A percentile compares a stretch with the other conserved stretches of the same genome.
Conservation (phyloP, 805 yeast species). For the Suhomyces pyralidae region DNA sequence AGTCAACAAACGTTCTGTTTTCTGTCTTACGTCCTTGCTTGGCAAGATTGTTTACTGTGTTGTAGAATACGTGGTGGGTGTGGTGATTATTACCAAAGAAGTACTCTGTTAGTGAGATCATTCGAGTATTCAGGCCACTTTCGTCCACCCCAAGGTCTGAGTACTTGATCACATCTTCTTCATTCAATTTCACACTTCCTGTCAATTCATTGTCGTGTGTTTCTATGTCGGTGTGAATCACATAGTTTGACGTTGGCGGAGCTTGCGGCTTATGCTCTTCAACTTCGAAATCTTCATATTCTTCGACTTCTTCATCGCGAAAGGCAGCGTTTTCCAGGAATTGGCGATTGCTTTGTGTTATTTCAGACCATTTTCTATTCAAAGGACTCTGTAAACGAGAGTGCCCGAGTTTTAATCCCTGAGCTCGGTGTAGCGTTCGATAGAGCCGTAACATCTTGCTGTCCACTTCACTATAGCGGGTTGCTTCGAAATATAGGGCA, state of each 20-base stretch:
- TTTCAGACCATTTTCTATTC: not conserved
- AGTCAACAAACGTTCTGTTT: constrained; percentile 49
- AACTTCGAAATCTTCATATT: not conserved
- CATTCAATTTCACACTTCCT: not conserved
- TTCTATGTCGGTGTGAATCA: constrained; percentile 1
- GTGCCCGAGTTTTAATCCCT: not conserved
- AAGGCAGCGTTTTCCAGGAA: not conserved
- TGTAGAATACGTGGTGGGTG: constrained; percentile 35
- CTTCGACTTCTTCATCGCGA: not conserved
- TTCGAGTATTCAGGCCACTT: constrained; percentile 12
- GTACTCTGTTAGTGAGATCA: constrained; percentile 34
- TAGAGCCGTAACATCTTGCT: not conserved
- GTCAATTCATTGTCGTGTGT: not conserved
- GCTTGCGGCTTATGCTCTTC: not conserved
- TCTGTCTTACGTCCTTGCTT: constrained; percentile 33
- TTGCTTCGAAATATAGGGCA: not conserved
- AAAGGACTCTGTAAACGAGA: not conserved
- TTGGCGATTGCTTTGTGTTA: not conserved
- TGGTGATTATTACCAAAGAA: constrained; percentile 41
- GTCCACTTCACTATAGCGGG: not conserved
- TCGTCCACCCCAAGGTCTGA: constrained; percentile 18
- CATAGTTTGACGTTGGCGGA: not conserved
- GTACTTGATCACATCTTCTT: constrained; percentile 7
- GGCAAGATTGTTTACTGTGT: constrained; percentile 22
- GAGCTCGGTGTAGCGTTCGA: not conserved